Base-by-base conservation (phyloP, 257 asterid species). In the Solanum gracilifrons region DNA sequence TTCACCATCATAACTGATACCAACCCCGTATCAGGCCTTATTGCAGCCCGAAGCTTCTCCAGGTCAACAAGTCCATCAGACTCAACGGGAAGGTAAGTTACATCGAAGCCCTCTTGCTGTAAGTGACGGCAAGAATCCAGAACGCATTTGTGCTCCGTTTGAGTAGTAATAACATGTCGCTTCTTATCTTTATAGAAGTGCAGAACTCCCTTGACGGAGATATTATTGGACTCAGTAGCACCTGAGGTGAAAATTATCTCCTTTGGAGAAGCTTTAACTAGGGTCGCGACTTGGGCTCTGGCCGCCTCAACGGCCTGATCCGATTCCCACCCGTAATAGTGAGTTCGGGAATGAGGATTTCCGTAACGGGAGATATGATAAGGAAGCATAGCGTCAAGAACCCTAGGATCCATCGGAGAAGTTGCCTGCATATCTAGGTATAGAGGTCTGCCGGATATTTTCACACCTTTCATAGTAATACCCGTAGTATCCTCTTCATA, bases 321-420 rank as follows among this genome's bases (percentile, higher is more conserved):
- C 6, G 99, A 97, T 90, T 97, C 99, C 99, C 99, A 97, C 85
- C 99, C 99, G 95, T 97, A 97, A 41, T 96, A 95, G 82, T 97
- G 99, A 82, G 99, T 96, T 6, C 99, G 93, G 7, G 99, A 97
- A 80, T 96, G 99, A 29, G 99, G 99, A 90, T 97, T 97, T 7
- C 99, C 99, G 90, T 85, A 97, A 33, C 89, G 96, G 48, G 98
- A 94, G 87, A 97, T 83, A 31, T 93, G 90, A 84, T 88, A 97
- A 25, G 99, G 99, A 2, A 96, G 98, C 99, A 97, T 97, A 31
- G 98, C 92, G 86, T 97, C 99, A 7, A 97, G 94, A 5, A 97
- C 99, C 46, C 99, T 86, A 13, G 99, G 99, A 88, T 97, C 99
- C 72, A 97, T 95, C 3, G 99, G 99, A 5, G 99, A 95, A 1